phyloP scores from a whole-genome alignment of 257 asterid species.

The Eustoma russellianum region DNA sequence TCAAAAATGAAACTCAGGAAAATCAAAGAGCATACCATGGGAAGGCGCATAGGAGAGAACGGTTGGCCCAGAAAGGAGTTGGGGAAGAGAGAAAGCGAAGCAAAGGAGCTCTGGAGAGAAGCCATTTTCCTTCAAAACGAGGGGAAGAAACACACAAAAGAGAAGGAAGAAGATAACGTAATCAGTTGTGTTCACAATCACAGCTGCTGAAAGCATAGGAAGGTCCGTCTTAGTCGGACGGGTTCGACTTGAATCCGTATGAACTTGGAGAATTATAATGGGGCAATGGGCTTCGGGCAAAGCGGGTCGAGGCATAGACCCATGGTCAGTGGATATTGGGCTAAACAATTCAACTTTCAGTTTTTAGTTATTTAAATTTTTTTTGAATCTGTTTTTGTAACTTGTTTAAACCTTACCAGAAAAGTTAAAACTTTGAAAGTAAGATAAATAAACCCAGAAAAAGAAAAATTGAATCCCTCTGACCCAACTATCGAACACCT shows the following conservation, averaged over 20 bases:
- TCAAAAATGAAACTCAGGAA: not conserved
- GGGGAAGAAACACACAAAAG: not conserved
- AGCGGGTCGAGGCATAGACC: not conserved
- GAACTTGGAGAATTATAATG: too few species aligned
- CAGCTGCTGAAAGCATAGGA: too few species aligned
- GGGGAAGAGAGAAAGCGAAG: slow-evolving; percentile 55
- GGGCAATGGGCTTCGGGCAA: not conserved
- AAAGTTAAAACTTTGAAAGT: too few species aligned
- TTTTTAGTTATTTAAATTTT: too few species aligned
- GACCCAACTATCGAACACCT: too few species aligned
- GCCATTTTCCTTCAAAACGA: slow-evolving; percentile 31
- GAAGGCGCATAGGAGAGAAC: slow-evolving; percentile 36
- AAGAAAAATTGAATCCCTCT: too few species aligned
- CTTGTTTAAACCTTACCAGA: too few species aligned
- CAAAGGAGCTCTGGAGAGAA: slow-evolving; percentile 60
- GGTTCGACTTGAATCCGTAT: not conserved
- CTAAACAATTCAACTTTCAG: not conserved
- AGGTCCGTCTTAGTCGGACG: not conserved
- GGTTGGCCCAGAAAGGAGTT: slow-evolving; percentile 65
- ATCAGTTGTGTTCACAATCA: not conserved
- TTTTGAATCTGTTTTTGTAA: too few species aligned
- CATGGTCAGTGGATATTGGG: not conserved
- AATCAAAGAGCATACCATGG: slow-evolving; percentile 30
- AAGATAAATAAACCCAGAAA: too few species aligned
- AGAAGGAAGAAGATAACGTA: slow-evolving; percentile 5